A percentile compares a stretch with the other conserved stretches of the same genome.
Conservation (phyloP, 176 grass and related monocot genomes). For the Miscanthus lutarioriparius region DNA sequence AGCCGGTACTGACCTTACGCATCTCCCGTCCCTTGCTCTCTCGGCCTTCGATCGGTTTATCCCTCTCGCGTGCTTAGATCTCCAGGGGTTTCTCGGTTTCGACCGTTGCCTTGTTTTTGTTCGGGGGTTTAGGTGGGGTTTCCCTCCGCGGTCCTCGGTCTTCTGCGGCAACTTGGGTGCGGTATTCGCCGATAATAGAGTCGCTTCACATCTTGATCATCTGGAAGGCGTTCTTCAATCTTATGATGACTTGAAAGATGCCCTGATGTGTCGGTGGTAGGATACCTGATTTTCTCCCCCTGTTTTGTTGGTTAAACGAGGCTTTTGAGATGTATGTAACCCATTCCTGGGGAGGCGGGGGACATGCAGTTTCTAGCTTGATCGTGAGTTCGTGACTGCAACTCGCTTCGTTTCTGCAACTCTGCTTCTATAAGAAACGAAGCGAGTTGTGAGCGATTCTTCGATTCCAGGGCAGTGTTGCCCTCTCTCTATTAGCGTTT, state of each 20-base stretch:
- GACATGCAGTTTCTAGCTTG: background rate
- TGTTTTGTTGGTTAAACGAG: background rate
- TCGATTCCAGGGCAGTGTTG: background rate
- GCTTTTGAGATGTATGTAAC: background rate
- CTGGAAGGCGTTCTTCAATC: background rate
- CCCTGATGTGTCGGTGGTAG: background rate
- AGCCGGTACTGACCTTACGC: slow-evolving; percentile 44
- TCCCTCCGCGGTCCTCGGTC: background rate
- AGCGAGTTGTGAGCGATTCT: background rate
- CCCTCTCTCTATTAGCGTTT: background rate
- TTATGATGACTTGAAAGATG: background rate
- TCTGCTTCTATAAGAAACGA: background rate
- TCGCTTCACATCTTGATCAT: slow-evolving; percentile 4
- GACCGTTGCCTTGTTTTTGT: background rate
- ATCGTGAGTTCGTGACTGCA: background rate
- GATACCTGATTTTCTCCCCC: too few relatives aligned
- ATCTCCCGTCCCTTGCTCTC: background rate
- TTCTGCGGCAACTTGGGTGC: background rate
- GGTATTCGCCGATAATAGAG: slow-evolving; percentile 5
- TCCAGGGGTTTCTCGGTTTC: background rate
- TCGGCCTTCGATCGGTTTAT: background rate
- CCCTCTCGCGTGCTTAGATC: background rate
- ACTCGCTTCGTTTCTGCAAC: background rate
- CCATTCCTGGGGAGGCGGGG: background rate
- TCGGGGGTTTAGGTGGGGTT: slow-evolving; percentile 4